Percentiles rank a stretch among this genome's conserved stretches.
Evolutionary conservation across 1,139 yeast species (phyloP).

Genomic region (Diutina pseudorugosa): DNA sequence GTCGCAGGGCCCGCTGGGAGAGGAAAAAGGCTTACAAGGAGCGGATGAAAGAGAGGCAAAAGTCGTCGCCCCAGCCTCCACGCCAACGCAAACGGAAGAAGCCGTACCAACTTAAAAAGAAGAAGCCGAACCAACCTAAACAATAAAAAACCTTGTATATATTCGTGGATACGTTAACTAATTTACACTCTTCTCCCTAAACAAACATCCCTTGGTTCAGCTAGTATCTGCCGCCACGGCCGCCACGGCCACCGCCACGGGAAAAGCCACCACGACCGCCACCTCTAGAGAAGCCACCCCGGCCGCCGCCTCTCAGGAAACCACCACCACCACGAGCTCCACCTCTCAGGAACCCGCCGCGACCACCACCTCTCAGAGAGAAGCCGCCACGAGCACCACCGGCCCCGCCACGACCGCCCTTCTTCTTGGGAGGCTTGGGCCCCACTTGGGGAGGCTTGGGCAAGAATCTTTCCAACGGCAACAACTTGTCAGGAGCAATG

Average conservation of each 20-base stretch:
- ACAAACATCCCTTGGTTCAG: not conserved
- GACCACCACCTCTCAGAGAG: no score
- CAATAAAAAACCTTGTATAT: not conserved
- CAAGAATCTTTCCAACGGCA: conserved; percentile 90
- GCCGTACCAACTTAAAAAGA: no score
- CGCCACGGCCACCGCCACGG: conserved; percentile 35
- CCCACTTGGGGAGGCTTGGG: conserved; percentile 81
- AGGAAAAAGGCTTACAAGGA: no score
- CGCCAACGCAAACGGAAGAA: no score
- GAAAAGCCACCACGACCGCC: conserved; percentile 37
- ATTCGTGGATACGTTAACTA: not conserved
- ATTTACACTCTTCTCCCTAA: not conserved
- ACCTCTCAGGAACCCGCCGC: conserved; percentile 12
- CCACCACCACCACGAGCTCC: conserved; percentile 27
- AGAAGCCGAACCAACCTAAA: no score
- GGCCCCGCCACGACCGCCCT: conserved; percentile 22
- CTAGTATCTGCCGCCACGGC: conserved; percentile 16
- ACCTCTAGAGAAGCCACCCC: conserved; percentile 32
- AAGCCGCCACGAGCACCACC: conserved; percentile 16
- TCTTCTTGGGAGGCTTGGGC: conserved; percentile 68
- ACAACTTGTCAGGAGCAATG: conserved; percentile 88
- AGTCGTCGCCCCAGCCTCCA: no score
- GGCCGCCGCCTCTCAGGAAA: conserved; percentile 8
- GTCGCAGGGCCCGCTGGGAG: no score
- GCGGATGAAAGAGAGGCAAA: no score